These are phyloP conservation scores for Leptosphaerulina australis DNA, from an alignment of 2,329 filamentous ascomycete genomes.

Conservation along the genomic window DNA sequence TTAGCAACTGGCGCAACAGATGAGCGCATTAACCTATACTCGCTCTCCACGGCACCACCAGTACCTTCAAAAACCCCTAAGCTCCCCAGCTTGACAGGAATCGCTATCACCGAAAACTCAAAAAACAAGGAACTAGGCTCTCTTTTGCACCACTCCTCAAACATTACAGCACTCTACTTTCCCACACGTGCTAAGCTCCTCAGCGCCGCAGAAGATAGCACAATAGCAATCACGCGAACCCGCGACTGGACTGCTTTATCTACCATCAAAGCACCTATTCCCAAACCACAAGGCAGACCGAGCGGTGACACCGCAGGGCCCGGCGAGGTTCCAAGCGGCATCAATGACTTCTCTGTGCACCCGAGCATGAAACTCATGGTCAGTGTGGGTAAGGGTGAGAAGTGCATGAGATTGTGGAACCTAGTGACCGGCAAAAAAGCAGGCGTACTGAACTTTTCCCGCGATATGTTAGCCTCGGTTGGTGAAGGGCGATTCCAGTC, in stretches of 20 bases:
- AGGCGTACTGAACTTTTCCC: constrained; percentile 84
- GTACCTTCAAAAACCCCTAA: constrained; percentile 64
- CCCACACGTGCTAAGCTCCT: constrained; percentile 87
- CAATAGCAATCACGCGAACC: constrained; percentile 83
- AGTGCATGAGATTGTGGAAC: constrained; percentile 94
- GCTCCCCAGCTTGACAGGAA: constrained; percentile 71
- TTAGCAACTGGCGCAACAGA: constrained; percentile 92
- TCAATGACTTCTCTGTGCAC: constrained; percentile 95
- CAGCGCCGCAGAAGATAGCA: constrained; percentile 87
- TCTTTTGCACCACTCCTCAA: constrained; percentile 83
- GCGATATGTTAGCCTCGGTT: constrained; percentile 72
- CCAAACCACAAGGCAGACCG: constrained; percentile 78
- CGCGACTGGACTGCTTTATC: constrained; percentile 89
- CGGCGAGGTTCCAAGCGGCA: constrained; percentile 80
- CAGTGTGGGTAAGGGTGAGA: constrained; percentile 86
- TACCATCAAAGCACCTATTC: constrained; percentile 85
- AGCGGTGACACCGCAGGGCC: constrained; percentile 87
- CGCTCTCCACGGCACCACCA: constrained; percentile 66
- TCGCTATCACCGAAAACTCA: constrained; percentile 79
- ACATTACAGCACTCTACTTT: constrained; percentile 79
- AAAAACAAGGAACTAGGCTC: constrained; percentile 88
- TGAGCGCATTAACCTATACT: constrained; percentile 94
- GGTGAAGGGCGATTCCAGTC: constrained; percentile 77
- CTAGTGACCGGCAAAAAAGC: constrained; percentile 95
- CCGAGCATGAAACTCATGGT: constrained; percentile 97